phyloP scores from a whole-genome alignment of 1,139 yeast genomes.

The Nakaseomyces nivariensis region DNA sequence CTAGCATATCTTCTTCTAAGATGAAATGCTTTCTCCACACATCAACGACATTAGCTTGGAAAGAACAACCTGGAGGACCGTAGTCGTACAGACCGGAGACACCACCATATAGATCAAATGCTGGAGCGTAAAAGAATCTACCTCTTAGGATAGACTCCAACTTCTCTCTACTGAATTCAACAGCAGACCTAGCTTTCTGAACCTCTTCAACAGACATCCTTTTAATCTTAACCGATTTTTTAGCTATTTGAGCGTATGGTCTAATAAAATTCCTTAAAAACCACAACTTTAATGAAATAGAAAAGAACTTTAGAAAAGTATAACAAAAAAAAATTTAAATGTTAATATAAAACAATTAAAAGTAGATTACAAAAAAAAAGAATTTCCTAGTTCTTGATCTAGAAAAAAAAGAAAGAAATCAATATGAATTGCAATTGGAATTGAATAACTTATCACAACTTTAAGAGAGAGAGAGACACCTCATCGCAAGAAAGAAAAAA shows the following conservation, averaged over 20 bases:
- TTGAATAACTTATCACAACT: too few species aligned
- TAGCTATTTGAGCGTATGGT: constrained; percentile 21
- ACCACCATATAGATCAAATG: constrained; percentile 96
- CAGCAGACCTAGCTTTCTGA: constrained; percentile 33
- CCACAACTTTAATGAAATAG: constrained; percentile 18
- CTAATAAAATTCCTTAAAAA: constrained; percentile 17
- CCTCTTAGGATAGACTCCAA: constrained; percentile 87
- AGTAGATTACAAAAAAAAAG: too few species aligned
- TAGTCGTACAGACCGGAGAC: constrained; percentile 96
- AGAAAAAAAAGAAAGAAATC: too few species aligned
- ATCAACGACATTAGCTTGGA: constrained; percentile 91
- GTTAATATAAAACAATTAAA: too few species aligned
- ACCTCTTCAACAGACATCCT: constrained; percentile 28
- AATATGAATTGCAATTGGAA: too few species aligned
- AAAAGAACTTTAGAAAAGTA: neutral
- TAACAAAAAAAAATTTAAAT: neutral
- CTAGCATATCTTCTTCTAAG: constrained; percentile 96
- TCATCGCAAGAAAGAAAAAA: neutral
- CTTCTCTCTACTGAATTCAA: constrained; percentile 67
- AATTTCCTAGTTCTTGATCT: too few species aligned
- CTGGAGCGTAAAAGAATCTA: constrained; percentile 94
- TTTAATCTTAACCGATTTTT: constrained; percentile 23
- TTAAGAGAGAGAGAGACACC: too few species aligned
- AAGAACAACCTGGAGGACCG: constrained; percentile 99
- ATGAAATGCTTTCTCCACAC: constrained; percentile 97